phyloP scores from a whole-genome alignment of 805 yeast genomes.

The Yarrowia divulgata region DNA sequence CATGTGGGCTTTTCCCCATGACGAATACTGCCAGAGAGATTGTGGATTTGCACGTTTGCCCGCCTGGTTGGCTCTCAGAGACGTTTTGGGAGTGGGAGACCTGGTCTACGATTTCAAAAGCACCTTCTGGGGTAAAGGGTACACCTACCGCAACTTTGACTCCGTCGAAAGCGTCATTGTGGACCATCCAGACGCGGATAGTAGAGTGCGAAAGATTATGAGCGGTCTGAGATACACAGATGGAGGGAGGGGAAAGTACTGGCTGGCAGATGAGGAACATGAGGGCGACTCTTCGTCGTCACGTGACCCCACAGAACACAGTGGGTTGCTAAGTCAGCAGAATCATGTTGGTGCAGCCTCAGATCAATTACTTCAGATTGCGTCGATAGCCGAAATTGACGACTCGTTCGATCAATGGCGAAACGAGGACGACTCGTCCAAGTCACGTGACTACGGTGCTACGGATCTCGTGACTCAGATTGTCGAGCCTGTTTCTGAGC shows the following conservation, averaged over 20 bases:
- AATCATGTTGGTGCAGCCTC: background rate
- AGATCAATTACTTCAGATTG: constrained; percentile 8
- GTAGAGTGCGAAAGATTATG: constrained; percentile 71
- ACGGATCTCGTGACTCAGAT: constrained; percentile 8
- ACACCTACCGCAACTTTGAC: constrained; percentile 84
- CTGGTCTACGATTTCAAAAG: constrained; percentile 75
- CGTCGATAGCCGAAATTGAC: constrained; percentile 4
- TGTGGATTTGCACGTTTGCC: constrained; percentile 76
- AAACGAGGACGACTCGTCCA: constrained; percentile 1
- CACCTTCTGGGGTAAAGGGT: constrained; percentile 71
- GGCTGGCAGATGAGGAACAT: constrained; percentile 59
- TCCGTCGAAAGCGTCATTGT: constrained; percentile 70
- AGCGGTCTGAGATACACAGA: constrained; percentile 83
- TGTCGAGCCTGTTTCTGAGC: constrained; percentile 40
- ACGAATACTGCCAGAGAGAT: constrained; percentile 68
- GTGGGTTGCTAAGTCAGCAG: background rate
- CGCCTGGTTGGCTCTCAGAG: constrained; percentile 70
- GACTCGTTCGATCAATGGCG: constrained; percentile 26
- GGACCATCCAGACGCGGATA: constrained; percentile 70
- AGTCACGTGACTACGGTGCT: constrained; percentile 39
- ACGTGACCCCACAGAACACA: constrained; percentile 8
- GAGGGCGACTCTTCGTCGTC: background rate
- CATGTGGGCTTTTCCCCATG: constrained; percentile 81
- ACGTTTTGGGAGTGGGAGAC: constrained; percentile 79
- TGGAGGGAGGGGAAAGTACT: constrained; percentile 81